These are phyloP conservation scores for Linnemannia hyalina DNA, from an alignment of 192 early-diverging fungal species.

Conservation along the genomic window DNA sequence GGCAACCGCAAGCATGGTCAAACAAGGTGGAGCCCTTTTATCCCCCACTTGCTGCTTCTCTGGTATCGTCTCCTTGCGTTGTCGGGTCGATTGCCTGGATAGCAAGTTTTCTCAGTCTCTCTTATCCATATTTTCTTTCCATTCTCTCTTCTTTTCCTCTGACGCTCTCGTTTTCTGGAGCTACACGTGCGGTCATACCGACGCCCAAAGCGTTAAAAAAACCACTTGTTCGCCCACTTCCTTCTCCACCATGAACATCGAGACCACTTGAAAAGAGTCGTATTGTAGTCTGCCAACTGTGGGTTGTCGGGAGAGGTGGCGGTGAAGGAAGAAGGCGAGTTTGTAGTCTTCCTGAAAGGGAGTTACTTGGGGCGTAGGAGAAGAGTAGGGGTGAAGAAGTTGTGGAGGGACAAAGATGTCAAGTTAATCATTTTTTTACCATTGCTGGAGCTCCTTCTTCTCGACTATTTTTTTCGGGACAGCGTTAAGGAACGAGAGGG, in stretches of 20 bases:
- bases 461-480: conserved; percentile 65
- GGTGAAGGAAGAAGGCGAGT: no score
- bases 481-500: not conserved
- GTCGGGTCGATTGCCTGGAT: not conserved
- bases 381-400: not conserved
- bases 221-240: not conserved
- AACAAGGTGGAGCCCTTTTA: no score
- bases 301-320: no score
- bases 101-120: not conserved
- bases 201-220: not conserved
- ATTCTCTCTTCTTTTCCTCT: not conserved
- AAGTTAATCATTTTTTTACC: conserved; percentile 59
- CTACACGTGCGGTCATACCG: not conserved
- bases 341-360: not conserved
- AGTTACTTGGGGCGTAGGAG: not conserved
- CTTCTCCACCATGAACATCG: no score
- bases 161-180: not conserved
- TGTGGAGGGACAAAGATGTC: not conserved
- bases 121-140: not conserved
- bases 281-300: no score
- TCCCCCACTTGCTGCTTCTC: no score
- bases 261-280: no score
- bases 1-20: no score
- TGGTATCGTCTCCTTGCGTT: no score
- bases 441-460: conserved; percentile 93